These are phyloP conservation scores for Thraustochytrium sp. DNA, from an alignment of 352 stramenopile genomes.

Conservation along the genomic window DNA sequence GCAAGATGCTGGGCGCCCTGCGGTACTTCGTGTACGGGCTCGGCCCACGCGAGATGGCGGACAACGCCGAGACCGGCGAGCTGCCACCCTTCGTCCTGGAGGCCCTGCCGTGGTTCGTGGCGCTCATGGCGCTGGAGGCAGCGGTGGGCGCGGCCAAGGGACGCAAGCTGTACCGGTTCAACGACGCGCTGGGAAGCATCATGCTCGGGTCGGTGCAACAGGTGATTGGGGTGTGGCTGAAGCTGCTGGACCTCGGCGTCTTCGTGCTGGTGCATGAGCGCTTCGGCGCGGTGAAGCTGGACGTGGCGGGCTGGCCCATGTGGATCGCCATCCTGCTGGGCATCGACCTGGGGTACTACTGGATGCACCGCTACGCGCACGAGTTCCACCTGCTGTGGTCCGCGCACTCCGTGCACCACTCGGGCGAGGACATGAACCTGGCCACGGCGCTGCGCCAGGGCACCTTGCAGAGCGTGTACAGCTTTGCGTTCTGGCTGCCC, in stretches of 20 bases:
- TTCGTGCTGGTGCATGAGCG: constrained; percentile 42
- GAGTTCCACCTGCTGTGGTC: constrained; percentile 47
- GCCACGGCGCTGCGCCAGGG: constrained; percentile 48
- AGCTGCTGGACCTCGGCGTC: not conserved
- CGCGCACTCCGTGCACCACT: constrained; percentile 49
- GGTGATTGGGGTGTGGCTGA: not conserved
- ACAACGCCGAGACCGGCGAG: not conserved
- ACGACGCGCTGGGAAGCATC: constrained; percentile 25
- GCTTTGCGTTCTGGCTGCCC: constrained; percentile 48
- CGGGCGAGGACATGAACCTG: constrained; percentile 49
- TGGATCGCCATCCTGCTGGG: constrained; percentile 37
- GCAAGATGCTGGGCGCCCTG: not conserved
- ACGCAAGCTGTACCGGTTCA: not conserved
- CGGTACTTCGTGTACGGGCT: constrained; percentile 6
- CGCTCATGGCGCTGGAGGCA: constrained; percentile 24
- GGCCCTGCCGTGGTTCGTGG: constrained; percentile 26
- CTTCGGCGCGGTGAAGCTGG: constrained; percentile 34
- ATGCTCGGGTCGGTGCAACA: constrained; percentile 12
- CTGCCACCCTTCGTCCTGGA: not conserved
- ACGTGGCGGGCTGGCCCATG: not conserved
- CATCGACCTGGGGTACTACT: constrained; percentile 49
- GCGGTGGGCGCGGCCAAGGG: not conserved
- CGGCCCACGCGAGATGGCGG: not conserved
- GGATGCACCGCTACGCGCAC: constrained; percentile 46
- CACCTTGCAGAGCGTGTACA: constrained; percentile 24